phyloP scores from a whole-genome alignment of 768 basidiomycete genomes.

The Lentinula raphanica region DNA sequence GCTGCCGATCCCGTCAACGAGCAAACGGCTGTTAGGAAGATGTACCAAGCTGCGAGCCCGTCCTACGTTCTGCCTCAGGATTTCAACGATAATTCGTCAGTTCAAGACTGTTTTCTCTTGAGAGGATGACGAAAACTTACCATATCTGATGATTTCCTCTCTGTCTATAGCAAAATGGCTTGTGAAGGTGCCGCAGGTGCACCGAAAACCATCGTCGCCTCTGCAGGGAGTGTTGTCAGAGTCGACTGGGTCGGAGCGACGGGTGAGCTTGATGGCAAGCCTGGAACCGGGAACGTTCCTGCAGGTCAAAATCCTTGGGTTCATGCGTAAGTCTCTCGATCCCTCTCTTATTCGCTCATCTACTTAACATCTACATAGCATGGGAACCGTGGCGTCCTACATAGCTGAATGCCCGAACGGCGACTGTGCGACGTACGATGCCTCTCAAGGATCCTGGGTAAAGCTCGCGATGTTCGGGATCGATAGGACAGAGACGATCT shows the following conservation, averaged over 20 bases:
- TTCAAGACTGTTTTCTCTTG: neutral
- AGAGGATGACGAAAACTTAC: neutral
- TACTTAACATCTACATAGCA: neutral
- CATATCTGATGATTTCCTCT: neutral
- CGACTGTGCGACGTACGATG: conserved; percentile 6
- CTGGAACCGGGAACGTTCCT: conserved; percentile 6
- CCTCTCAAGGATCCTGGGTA: conserved; percentile 7
- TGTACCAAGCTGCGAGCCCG: conserved; percentile 8
- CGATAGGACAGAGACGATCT: conserved; percentile 7
- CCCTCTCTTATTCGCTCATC: neutral
- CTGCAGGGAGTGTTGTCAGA: conserved; percentile 2
- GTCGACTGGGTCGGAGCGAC: conserved; percentile 9
- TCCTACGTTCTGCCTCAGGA: conserved; percentile 4
- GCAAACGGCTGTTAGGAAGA: conserved; percentile 5
- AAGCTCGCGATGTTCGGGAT: conserved; percentile 5
- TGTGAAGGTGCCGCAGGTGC: conserved; percentile 9
- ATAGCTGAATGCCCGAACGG: conserved; percentile 5
- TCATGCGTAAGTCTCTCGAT: conserved; percentile 7
- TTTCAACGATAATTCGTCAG: conserved; percentile 6
- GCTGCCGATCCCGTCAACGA: conserved; percentile 6
- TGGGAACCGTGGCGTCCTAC: conserved; percentile 10
- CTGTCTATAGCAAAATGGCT: conserved; percentile 9
- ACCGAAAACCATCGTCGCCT: conserved; percentile 1
- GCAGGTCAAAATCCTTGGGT: conserved; percentile 9
- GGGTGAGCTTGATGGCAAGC: conserved; percentile 8